Evolutionary conservation across 176 grass and related monocot species (phyloP).

Genomic region (Oryza australiensis): DNA sequence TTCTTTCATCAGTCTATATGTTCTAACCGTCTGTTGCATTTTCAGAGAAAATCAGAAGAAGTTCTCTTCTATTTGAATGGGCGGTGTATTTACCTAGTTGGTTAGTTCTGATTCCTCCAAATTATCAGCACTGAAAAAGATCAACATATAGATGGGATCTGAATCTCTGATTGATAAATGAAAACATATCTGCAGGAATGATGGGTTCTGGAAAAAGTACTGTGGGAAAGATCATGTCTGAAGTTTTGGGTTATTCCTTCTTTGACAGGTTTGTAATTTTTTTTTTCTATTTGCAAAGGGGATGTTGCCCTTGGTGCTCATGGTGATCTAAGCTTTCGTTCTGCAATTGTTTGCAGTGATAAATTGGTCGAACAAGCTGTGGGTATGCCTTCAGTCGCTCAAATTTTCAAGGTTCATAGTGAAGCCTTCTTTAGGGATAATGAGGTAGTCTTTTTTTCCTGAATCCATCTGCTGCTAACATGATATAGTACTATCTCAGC

Average conservation of each 20-base stretch:
- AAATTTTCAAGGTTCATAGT: conserved; percentile 94
- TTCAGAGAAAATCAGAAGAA: conserved; percentile 95
- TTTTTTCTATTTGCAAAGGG: conserved; percentile 14
- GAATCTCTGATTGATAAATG: conserved; percentile 22
- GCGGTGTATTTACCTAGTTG: conserved; percentile 95
- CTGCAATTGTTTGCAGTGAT: conserved; percentile 60
- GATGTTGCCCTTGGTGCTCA: background rate
- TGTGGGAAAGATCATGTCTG: conserved; percentile 88
- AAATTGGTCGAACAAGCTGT: conserved; percentile 97
- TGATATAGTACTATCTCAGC: background rate
- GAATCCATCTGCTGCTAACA: conserved; percentile 4
- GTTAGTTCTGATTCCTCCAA: conserved; percentile 48
- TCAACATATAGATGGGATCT: conserved; percentile 9
- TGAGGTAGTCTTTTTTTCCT: conserved; percentile 54
- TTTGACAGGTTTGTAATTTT: conserved; percentile 84
- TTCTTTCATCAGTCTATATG: conserved; percentile 20
- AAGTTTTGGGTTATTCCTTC: conserved; percentile 92
- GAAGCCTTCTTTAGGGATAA: conserved; percentile 97
- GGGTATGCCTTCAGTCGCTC: conserved; percentile 86
- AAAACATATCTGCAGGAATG: conserved; percentile 63
- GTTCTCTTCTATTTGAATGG: conserved; percentile 77
- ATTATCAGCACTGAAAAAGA: background rate
- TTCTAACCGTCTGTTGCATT: conserved; percentile 25
- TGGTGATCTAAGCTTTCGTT: conserved; percentile 22
- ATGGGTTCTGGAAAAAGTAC: conserved; percentile 99